Evolutionary conservation across 1,139 yeast species (phyloP).

Genomic region (Magnusiomyces clavatus): DNA sequence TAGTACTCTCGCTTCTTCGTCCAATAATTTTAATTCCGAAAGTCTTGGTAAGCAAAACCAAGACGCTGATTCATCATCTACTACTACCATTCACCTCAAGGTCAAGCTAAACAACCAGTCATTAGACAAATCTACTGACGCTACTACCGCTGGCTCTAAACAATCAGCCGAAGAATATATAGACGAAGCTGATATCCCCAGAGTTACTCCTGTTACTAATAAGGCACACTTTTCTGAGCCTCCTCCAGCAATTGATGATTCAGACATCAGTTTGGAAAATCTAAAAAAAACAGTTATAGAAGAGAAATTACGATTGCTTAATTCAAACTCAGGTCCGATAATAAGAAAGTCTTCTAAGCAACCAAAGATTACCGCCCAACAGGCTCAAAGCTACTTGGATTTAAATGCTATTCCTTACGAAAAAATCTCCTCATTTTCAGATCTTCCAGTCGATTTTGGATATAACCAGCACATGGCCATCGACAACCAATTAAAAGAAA

Average conservation of each 20-base stretch:
- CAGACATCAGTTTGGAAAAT: too few relatives aligned
- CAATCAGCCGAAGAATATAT: too few relatives aligned
- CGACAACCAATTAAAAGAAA: conserved; percentile 39
- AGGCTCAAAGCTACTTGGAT: conserved; percentile 20
- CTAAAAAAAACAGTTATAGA: too few relatives aligned
- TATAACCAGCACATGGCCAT: conserved; percentile 50
- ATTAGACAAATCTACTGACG: too few relatives aligned
- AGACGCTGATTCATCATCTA: not conserved
- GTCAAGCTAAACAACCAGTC: too few relatives aligned
- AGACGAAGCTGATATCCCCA: too few relatives aligned
- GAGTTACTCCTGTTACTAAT: not conserved
- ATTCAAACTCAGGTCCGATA: not conserved
- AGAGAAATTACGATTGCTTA: too few relatives aligned
- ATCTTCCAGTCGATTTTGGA: conserved; percentile 48
- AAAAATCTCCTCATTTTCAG: conserved; percentile 35
- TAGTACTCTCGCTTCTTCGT: too few relatives aligned
- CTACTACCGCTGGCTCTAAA: too few relatives aligned
- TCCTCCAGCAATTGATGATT: not conserved
- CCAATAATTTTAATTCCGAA: too few relatives aligned
- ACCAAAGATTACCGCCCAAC: not conserved
- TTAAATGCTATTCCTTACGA: conserved; percentile 21
- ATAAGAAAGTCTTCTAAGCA: too few relatives aligned
- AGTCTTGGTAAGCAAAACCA: too few relatives aligned
- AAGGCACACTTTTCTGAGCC: conserved; percentile 1
- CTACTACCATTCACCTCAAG: not conserved